Base-by-base conservation (phyloP, 257 asterid genomes). In the Salvia hispanica region DNA sequence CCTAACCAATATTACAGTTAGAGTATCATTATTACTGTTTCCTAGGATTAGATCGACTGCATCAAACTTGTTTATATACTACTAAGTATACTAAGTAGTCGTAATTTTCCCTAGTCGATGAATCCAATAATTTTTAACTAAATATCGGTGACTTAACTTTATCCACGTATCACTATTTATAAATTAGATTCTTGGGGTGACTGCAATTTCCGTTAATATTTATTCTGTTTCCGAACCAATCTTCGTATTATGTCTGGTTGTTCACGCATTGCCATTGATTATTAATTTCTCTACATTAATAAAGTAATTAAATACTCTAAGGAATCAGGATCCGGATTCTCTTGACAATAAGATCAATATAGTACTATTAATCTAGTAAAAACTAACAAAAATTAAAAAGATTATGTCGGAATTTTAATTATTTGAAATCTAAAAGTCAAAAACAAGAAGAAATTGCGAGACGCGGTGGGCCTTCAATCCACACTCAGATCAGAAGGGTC, bases 401-500 rank as follows among this genome's bases (percentile, higher is more conserved):
- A 48, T 15, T 36, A 48, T 71, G 60, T 72, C 66, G 42, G 59
- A 73, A 73, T 39, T 25, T 50, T 58, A 65, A 58, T 64, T 28
- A 63, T 18, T 9, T 45, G 12, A 13, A 43, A n/a, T 31, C 58
- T 47, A 50, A 51, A 50, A 45, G 73, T 66, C 76, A 80, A 64
- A 28, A 64, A 8, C 48, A 28, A 48, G 39, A 36, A 58, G 33
- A 34, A 33, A 55, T 54, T 25, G 11, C 9, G 21, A 56, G 7
- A 33, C 34, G 16, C 16, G 10, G 7, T 39, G 33, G 6, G 70
- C 70, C 69, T 72, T 52, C 53, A 74, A 61, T 51, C 34, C 72
- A 36, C 62, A 28, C 40, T 74, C 63, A 65, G 79, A 80, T 74
- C 79, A 67, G 80, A 71, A 74, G 21, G 21, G 21, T 18, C 21